These are phyloP conservation scores for Tagetes patula DNA, from an alignment of 129 eudicot genomes.

Conservation along the genomic window DNA sequence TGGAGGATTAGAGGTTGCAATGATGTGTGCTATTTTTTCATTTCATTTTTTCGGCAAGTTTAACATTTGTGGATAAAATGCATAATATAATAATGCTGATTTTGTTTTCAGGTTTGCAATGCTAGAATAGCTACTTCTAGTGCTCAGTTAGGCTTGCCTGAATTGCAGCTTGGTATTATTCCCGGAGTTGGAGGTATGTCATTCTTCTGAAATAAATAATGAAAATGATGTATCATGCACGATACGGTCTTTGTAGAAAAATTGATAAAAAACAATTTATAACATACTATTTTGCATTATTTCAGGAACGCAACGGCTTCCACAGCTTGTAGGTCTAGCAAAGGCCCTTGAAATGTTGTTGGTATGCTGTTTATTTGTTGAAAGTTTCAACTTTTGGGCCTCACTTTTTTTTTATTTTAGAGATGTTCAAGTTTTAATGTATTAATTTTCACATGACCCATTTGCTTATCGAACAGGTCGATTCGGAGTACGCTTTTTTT, in stretches of 20 bases:
- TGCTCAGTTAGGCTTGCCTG: slow-evolving; percentile 91
- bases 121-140: slow-evolving; percentile 83
- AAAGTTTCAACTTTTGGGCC: neutral
- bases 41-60: neutral
- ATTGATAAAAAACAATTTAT: neutral
- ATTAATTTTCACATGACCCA: neutral
- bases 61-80: neutral
- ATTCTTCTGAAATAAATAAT: neutral
- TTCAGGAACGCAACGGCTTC: slow-evolving; percentile 96
- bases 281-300: slow-evolving; percentile 16
- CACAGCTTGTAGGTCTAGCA: slow-evolving; percentile 91
- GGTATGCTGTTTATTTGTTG: slow-evolving; percentile 44
- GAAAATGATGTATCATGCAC: neutral
- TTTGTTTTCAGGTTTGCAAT: slow-evolving; percentile 67
- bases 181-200: slow-evolving; percentile 97
- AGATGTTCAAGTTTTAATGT: neutral
- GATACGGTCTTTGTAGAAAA: neutral
- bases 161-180: slow-evolving; percentile 91
- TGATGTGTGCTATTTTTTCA: slow-evolving; percentile 51
- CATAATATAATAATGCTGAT: neutral
- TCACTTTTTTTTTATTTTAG: slow-evolving; percentile 4
- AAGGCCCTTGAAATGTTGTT: slow-evolving; percentile 96
- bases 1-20: slow-evolving; percentile 98
- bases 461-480: neutral
- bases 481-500: neutral